These are phyloP conservation scores for Gyrodon lividus DNA, from an alignment of 768 basidiomycete genomes.

Conservation along the genomic window DNA sequence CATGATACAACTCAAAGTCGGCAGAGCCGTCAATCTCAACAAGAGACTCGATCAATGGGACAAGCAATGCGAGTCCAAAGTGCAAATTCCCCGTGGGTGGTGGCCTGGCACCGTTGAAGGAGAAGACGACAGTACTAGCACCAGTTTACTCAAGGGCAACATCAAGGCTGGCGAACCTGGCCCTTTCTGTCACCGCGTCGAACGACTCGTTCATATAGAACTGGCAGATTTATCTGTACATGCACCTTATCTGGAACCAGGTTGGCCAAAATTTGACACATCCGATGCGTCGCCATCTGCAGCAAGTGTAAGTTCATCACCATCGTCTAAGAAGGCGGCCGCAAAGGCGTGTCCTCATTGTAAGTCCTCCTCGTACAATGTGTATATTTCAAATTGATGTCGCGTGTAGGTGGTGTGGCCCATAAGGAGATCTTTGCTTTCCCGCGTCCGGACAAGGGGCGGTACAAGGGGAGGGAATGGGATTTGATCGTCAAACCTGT, in stretches of 20 bases:
- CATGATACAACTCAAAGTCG: conserved; percentile 71
- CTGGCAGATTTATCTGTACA: conserved; percentile 65
- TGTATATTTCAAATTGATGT: not conserved
- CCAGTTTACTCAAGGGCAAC: conserved; percentile 62
- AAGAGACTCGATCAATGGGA: conserved; percentile 78
- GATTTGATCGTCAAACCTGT: conserved; percentile 71
- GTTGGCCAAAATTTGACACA: conserved; percentile 41
- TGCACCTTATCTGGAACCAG: conserved; percentile 55
- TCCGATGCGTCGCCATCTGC: conserved; percentile 19
- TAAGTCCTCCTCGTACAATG: conserved; percentile 38
- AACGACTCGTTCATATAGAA: conserved; percentile 79
- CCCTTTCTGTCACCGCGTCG: conserved; percentile 70
- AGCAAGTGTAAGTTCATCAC: conserved; percentile 4
- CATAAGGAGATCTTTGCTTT: conserved; percentile 86
- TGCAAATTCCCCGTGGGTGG: conserved; percentile 70
- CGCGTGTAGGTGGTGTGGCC: conserved; percentile 44
- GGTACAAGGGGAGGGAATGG: conserved; percentile 68
- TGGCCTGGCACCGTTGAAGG: conserved; percentile 59
- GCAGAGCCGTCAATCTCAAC: conserved; percentile 69
- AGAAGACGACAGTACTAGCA: conserved; percentile 33
- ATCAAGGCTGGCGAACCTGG: conserved; percentile 61
- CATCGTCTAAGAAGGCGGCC: conserved; percentile 16
- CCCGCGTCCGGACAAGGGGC: conserved; percentile 49
- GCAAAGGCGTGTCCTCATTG: conserved; percentile 43
- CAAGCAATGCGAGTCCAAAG: conserved; percentile 77